Percentiles rank a stretch among this genome's conserved stretches.
Conservation (phyloP, 352 stramenopile species). For the Phytophthora boehmeriae region DNA sequence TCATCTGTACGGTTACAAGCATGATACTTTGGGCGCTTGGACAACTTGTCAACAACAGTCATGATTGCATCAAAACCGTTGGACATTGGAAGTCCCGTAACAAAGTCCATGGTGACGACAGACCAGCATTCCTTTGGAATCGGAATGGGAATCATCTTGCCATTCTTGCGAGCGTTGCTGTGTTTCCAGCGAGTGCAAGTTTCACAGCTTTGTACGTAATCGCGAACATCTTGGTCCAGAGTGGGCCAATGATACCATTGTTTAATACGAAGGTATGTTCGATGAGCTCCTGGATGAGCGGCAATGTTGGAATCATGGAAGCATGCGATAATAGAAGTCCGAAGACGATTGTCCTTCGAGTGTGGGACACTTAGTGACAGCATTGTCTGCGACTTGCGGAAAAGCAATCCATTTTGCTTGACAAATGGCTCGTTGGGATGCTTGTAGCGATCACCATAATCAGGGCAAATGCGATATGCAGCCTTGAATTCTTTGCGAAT, state of each 20-base stretch:
- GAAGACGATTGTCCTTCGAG: constrained; percentile 11
- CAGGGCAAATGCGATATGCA: not conserved
- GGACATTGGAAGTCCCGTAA: constrained; percentile 28
- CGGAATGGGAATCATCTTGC: constrained; percentile 30
- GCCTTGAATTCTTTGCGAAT: constrained; percentile 1
- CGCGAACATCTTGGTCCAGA: constrained; percentile 8
- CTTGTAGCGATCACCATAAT: constrained; percentile 1
- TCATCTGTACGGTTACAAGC: constrained; percentile 16
- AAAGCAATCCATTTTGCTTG: constrained; percentile 5
- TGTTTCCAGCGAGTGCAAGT: constrained; percentile 31
- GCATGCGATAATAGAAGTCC: constrained; percentile 5
- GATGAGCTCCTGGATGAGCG: constrained; percentile 11
- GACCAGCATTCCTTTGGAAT: constrained; percentile 24
- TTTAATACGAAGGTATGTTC: constrained; percentile 9
- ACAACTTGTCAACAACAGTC: constrained; percentile 32
- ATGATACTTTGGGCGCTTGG: constrained; percentile 31
- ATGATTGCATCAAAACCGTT: constrained; percentile 29
- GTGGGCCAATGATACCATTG: constrained; percentile 18
- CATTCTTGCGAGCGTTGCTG: constrained; percentile 25
- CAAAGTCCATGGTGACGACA: constrained; percentile 35
- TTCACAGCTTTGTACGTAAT: constrained; percentile 34
- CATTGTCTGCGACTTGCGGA: constrained; percentile 3
- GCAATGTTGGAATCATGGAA: constrained; percentile 28
- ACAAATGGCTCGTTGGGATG: constrained; percentile 1
- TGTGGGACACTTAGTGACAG: constrained; percentile 6